Conservation (phyloP, 1,284 basidiomycete species). For the Spongispora temasekensis region DNA sequence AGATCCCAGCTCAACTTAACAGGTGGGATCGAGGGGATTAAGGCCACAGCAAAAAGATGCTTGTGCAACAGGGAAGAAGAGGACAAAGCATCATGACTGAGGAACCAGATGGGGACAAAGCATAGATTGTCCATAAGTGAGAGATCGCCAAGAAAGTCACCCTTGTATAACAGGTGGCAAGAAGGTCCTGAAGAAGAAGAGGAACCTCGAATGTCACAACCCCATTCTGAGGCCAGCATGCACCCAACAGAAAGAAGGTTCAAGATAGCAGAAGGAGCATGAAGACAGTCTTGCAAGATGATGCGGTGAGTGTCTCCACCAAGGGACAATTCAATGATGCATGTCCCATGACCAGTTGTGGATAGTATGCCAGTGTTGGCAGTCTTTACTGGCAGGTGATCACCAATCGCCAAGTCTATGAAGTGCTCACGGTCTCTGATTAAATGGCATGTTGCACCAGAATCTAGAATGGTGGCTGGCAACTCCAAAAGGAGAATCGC, state of each 20-base stretch:
- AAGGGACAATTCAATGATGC: not conserved
- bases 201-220: not conserved
- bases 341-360: not conserved
- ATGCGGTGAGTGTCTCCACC: not conserved
- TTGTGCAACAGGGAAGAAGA: not conserved
- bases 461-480: not conserved
- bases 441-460: not conserved
- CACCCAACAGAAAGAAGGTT: not conserved
- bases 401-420: not conserved
- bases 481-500: too few relatives aligned
- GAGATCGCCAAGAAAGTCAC: not conserved
- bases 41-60: not conserved
- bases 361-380: not conserved
- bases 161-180: not conserved
- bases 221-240: not conserved
- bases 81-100: rapidly evolving
- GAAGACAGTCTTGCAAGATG: not conserved
- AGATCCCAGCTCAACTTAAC: too few relatives aligned
- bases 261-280: not conserved
- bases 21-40: not conserved
- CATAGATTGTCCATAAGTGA: not conserved
- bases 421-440: not conserved
- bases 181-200: not conserved
- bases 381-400: not conserved
- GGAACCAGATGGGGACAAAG: not conserved